Evolutionary conservation across 2,329 filamentous ascomycete species (phyloP), one percentile per base, ranked within the genome.

Genomic region (Didymellaceae sp.): DNA sequence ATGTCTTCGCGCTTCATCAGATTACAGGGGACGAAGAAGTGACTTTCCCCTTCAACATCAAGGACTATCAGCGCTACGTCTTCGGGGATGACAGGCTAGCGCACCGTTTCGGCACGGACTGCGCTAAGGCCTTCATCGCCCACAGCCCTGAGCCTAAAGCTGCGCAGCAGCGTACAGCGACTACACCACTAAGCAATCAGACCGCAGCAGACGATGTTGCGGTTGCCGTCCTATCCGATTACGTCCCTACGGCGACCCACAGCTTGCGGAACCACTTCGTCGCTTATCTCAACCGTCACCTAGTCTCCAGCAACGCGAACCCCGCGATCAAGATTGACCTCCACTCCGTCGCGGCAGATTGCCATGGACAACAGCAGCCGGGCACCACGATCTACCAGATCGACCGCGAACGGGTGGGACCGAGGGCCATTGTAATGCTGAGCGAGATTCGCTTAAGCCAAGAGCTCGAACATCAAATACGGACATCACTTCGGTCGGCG

Each of bases 11-110:
- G 41, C 55, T 63, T 30, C 53, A 62, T 52, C 45, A 52, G 39
- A 58, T 58, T 33, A 21, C 45, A 38, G 55, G 40, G 43, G 54
- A 42, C 37, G 45, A 56, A 11, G 44, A 49, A 18, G 47, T 52
- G 30, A 53, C 33, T 11, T 62, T 62, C 34, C 62, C 62, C 14
- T 61, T 65, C 33, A 38, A 58, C 25, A 34, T 59, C 46, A 55
- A 54, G 11, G 61, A 63, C 30, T 65, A 63, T 39, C 61, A 63
- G 39, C 57, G 54, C 31, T 65, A 62, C 40, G 46, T 63, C n/a
- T 65, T 65, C 46, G 62, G 62, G 30, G 59, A 63, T 52, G 59
- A 58, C 51, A 56, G 49, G 47, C 52, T 62, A 61, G 61, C 62
- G 54, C 49, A 59, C 44, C 55, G 49, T 22, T 54, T 63, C 42